A percentile compares a stretch with the other conserved stretches of the same genome.
phyloP scores from a whole-genome alignment of 805 yeast genomes.

The Saturnispora hagleri region DNA sequence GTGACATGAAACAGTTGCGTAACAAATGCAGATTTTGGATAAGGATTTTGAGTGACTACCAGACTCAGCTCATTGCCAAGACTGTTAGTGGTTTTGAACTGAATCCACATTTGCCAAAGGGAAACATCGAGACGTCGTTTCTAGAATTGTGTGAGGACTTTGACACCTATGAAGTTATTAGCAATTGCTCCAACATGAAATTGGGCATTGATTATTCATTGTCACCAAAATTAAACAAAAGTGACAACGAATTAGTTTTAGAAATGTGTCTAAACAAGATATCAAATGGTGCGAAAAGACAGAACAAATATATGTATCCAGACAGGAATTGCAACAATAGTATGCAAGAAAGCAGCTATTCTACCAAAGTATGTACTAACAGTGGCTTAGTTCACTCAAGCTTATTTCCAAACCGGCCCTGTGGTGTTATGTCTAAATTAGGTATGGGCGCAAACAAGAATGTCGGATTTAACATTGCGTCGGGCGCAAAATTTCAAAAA shows the following conservation, averaged over 20 bases:
- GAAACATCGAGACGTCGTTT: background rate
- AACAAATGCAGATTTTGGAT: constrained; percentile 1
- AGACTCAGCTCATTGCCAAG: background rate
- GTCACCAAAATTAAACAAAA: background rate
- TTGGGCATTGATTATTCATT: background rate
- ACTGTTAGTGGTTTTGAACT: background rate
- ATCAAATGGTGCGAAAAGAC: too few relatives aligned
- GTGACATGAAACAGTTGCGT: background rate
- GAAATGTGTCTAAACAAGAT: background rate
- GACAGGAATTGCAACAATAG: too few relatives aligned
- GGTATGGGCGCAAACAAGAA: background rate
- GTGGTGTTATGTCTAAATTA: background rate
- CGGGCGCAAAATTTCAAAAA: background rate
- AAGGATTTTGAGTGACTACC: constrained; percentile 2
- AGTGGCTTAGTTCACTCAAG: background rate
- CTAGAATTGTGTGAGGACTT: background rate
- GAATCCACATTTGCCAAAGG: background rate
- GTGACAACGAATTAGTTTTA: background rate
- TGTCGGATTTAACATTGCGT: background rate
- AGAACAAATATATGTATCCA: too few relatives aligned
- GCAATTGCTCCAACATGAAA: background rate
- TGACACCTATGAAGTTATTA: background rate
- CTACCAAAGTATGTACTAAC: background rate
- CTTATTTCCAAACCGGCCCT: background rate
- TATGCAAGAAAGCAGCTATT: too few relatives aligned